Percentiles rank a stretch among this genome's conserved stretches.
Conservation (phyloP, 2,329 filamentous ascomycete genomes). For the Colletotrichum lentis region DNA sequence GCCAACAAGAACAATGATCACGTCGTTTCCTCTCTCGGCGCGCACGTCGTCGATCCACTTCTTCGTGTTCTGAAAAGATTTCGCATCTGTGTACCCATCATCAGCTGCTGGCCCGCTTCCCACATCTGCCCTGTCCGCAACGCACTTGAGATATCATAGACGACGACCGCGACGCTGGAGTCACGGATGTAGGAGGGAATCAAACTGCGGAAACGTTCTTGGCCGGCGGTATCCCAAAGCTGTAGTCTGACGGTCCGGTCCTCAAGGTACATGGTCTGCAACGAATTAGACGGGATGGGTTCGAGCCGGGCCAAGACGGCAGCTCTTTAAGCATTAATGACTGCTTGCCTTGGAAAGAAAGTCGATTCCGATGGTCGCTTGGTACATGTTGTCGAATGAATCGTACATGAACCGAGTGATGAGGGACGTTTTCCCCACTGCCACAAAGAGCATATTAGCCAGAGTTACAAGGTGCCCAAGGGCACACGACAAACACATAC, state of each 20-base stretch:
- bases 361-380: slow-evolving; percentile 98
- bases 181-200: slow-evolving; percentile 99
- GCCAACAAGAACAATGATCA: slow-evolving; percentile 97
- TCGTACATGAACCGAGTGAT: slow-evolving; percentile 99
- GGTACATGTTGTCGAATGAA: slow-evolving; percentile 99
- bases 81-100: slow-evolving; percentile 67
- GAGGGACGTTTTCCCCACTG: slow-evolving; percentile 97
- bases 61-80: slow-evolving; percentile 97
- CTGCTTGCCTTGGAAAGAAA: slow-evolving; percentile 89
- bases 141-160: slow-evolving; percentile 95
- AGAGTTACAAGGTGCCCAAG: slow-evolving; percentile 1
- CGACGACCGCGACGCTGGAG: slow-evolving; percentile 95
- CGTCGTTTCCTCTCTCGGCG: slow-evolving; percentile 95
- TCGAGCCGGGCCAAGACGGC: background rate
- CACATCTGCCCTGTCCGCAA: background rate
- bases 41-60: slow-evolving; percentile 99
- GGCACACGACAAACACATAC: slow-evolving; percentile 66
- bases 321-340: slow-evolving; percentile 16
- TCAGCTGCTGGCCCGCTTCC: background rate
- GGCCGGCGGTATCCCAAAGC: slow-evolving; percentile 97
- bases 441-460: slow-evolving; percentile 23
- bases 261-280: slow-evolving; percentile 97
- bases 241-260: slow-evolving; percentile 97
- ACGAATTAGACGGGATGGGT: slow-evolving; percentile 7
- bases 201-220: slow-evolving; percentile 94